A percentile compares a stretch with the other conserved stretches of the same genome.
These are phyloP conservation scores for Plasmodium gonderi DNA, from an alignment of 169 alveolate species.

Conservation along the genomic window DNA sequence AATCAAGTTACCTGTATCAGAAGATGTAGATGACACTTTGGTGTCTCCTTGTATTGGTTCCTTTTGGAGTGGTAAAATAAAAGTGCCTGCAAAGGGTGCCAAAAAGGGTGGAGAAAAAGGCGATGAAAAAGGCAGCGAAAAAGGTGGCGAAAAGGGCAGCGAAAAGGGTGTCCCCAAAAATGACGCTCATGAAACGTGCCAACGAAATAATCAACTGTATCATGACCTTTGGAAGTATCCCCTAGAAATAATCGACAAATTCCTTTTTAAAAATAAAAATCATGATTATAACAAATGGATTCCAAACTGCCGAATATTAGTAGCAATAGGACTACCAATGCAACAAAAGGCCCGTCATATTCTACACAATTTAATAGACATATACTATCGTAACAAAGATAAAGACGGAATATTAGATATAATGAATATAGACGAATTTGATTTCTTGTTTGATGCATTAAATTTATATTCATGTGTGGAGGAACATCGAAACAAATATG, in stretches of 20 bases:
- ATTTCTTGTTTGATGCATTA: neutral
- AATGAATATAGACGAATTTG: neutral
- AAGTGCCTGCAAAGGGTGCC: too few relatives aligned
- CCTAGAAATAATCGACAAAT: constrained; percentile 14
- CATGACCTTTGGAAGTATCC: constrained; percentile 8
- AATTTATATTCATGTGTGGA: constrained; percentile 18
- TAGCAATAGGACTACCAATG: constrained; percentile 16
- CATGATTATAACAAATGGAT: constrained; percentile 55
- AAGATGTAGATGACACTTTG: constrained; percentile 5
- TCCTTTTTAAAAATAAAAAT: constrained; percentile 32
- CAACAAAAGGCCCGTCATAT: neutral
- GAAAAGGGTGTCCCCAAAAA: neutral
- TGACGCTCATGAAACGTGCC: too few relatives aligned
- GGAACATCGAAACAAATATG: constrained; percentile 16
- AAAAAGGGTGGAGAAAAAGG: neutral
- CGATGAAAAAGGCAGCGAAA: neutral
- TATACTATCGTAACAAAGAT: constrained; percentile 11
- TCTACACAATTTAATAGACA: constrained; percentile 19
- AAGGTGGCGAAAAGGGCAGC: neutral
- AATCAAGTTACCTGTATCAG: constrained; percentile 6
- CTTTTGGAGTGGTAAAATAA: too few relatives aligned
- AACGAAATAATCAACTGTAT: neutral
- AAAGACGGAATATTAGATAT: constrained; percentile 23
- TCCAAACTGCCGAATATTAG: constrained; percentile 22
- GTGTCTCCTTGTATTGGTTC: constrained; percentile 29